Evolutionary conservation across 2,329 filamentous ascomycete genomes (phyloP).

Genomic region (Hypoxylon sp.): DNA sequence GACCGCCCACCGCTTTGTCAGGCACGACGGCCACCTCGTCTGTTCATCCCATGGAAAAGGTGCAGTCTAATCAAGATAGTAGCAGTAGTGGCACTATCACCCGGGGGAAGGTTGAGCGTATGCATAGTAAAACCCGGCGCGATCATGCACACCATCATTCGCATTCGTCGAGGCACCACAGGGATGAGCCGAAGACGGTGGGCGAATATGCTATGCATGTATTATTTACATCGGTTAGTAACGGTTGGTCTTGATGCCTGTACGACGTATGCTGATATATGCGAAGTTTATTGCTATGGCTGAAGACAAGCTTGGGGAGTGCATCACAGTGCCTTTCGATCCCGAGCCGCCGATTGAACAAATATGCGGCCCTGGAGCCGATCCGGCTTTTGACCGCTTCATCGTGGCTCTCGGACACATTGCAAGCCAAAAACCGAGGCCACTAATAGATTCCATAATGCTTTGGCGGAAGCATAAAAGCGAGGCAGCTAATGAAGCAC

Average conservation of each 20-base stretch:
- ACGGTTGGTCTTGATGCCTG: slow-evolving; percentile 13
- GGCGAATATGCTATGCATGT: slow-evolving; percentile 98
- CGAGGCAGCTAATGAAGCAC: slow-evolving; percentile 82
- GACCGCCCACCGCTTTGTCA: slow-evolving; percentile 65
- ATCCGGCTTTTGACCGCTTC: slow-evolving; percentile 92
- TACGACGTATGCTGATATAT: slow-evolving; percentile 52
- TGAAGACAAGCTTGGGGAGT: slow-evolving; percentile 95
- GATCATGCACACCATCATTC: slow-evolving; percentile 83
- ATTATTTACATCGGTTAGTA: slow-evolving; percentile 87
- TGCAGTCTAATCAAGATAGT: slow-evolving; percentile 63
- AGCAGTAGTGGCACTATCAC: slow-evolving; percentile 58
- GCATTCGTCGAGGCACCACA: slow-evolving; percentile 79
- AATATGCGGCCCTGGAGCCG: slow-evolving; percentile 90
- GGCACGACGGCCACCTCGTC: slow-evolving; percentile 58
- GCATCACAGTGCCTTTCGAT: slow-evolving; percentile 83
- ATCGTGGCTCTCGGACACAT: slow-evolving; percentile 95
- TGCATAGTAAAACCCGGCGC: slow-evolving; percentile 77
- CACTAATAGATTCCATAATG: slow-evolving; percentile 97
- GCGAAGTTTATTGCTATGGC: slow-evolving; percentile 89
- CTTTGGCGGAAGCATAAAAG: slow-evolving; percentile 97
- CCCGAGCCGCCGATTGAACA: slow-evolving; percentile 87
- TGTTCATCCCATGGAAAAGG: slow-evolving; percentile 60
- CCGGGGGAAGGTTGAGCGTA: slow-evolving; percentile 70
- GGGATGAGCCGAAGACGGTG: slow-evolving; percentile 89
- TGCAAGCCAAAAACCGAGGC: slow-evolving; percentile 92